Base-by-base conservation (phyloP, 176 grass and related monocot genomes). In the Carex pumila region DNA sequence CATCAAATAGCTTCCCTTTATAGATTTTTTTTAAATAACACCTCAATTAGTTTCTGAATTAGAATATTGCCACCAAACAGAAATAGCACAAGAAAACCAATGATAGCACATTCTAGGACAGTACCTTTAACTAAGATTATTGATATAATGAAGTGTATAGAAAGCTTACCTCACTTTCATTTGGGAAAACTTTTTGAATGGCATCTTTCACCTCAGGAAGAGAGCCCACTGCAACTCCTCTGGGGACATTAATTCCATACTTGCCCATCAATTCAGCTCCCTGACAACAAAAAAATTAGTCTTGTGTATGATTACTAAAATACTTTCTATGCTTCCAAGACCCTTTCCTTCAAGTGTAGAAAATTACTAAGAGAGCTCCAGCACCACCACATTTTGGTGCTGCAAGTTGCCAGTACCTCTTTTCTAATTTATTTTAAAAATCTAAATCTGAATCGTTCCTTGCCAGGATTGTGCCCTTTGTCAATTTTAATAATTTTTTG, bases 201-300 rank as follows among this genome's bases (percentile, higher is more conserved):
- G 43, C 22, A 60, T 94, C 84, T 73, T 94, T 93, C 70, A 92
- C 72, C 85, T 94, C 97, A 61, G 90, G 71, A 60, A 94, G 78
- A 53, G 97, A 95, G 32, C 89, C 81, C 36, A 84, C 88, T 12
- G 90, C 93, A 37, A 85, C 78, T 83, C 97, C 93, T 86, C 29
- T 92, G 21, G 97, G 97, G 22, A 96, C 97, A 86, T 96, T 99
- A 87, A 99, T 89, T 1, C 97, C 93, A 74, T 89, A 94, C 83
- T 99, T 99, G 71, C 90, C 84, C 97, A 99, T 99, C 85, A 99
- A 87, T 82, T 99, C 91, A 87, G 97, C 97, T 65, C 97, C 93
- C 97, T 99, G 88, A 45, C 74, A 31, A 89, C 79, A 22, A 61
- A 18, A 1, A 15, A 13, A 37, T 49, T 82, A 78, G 71, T 61